Base-by-base conservation (phyloP, 345 rosid genomes). In the Populus simonii region DNA sequence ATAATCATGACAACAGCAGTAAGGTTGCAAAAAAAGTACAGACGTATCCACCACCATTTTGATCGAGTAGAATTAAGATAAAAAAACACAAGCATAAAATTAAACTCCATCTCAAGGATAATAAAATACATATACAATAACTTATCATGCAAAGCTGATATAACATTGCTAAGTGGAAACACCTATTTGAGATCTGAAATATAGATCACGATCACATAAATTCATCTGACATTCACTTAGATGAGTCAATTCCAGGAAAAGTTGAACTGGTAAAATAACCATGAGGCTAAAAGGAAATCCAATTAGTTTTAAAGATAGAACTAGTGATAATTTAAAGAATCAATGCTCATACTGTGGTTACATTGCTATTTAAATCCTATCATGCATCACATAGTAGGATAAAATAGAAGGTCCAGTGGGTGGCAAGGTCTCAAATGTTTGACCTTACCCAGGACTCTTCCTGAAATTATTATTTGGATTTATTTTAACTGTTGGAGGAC, bases 1-100 rank as follows among this genome's bases (percentile, higher is more conserved):
- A 22, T 43, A 47, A 66, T 75, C 51, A 51, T 41, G 71, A 75
- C 72, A 78, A 63, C 62, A 74, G 62, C 13, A 8, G 23, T 6
- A 53, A 27, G 8, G 61, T 45, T 61, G 36, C 49, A n/a, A 70
- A 25, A 63, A 25, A 53, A 8, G 45, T 47, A 69, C 43, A 63
- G 70, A 65, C 17, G 11, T 62, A 31, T 33, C 69, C 47, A 5
- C 31, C 75, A 77, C 29, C 41, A 38, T 20, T 63, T 41, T 10
- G n/a, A 71, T 5, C 13, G 10, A 17, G 61, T 17, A 74, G 5
- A 17, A 29, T 23, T 7, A 29, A 17, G 18, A 31, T 15, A 27
- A 62, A 9, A 43, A 15, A 43, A 8, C 8, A 4, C 17, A 31
- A 33, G 10, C 18, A 70, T 22, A 68, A 47, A 68, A 35, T 33